These are phyloP conservation scores for Cladophialophora yegresii DNA, from an alignment of 2,329 filamentous ascomycete genomes.

Conservation along the genomic window DNA sequence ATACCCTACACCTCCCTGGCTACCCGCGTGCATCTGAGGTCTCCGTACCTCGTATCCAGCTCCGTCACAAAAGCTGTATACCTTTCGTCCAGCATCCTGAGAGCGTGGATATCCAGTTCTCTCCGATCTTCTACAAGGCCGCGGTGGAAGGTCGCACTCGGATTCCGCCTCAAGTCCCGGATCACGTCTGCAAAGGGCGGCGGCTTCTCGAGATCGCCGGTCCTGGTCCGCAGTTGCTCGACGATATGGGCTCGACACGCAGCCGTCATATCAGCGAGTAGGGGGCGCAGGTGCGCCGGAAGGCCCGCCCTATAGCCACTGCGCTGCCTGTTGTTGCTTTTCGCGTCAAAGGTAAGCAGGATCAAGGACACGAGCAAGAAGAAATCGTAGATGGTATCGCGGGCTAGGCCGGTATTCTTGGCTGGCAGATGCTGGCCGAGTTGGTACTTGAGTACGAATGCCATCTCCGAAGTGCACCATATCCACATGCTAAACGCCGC, in stretches of 20 bases:
- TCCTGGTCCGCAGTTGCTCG: not conserved
- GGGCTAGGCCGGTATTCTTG: not conserved
- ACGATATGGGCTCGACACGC: constrained; percentile 1
- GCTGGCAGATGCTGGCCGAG: not conserved
- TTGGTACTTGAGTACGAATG: not conserved
- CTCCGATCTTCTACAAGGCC: not conserved
- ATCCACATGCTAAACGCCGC: not conserved
- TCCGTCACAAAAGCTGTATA: not conserved
- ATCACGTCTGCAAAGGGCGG: not conserved
- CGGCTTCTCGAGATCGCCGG: not conserved
- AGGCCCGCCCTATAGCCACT: not conserved
- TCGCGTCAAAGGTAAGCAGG: not conserved
- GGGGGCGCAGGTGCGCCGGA: not conserved
- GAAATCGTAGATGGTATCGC: not conserved
- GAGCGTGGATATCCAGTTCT: not conserved
- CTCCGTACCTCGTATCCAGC: not conserved
- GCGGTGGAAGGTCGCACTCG: not conserved
- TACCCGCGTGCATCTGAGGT: not conserved
- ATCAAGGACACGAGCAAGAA: not conserved
- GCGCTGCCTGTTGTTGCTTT: no score
- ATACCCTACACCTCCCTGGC: not conserved
- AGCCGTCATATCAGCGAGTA: not conserved
- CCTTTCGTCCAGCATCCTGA: not conserved
- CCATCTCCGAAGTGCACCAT: constrained; percentile 2
- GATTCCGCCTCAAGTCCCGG: not conserved